These are phyloP conservation scores for Rauvolfia tetraphylla DNA, from an alignment of 257 asterid genomes.

Conservation along the genomic window DNA sequence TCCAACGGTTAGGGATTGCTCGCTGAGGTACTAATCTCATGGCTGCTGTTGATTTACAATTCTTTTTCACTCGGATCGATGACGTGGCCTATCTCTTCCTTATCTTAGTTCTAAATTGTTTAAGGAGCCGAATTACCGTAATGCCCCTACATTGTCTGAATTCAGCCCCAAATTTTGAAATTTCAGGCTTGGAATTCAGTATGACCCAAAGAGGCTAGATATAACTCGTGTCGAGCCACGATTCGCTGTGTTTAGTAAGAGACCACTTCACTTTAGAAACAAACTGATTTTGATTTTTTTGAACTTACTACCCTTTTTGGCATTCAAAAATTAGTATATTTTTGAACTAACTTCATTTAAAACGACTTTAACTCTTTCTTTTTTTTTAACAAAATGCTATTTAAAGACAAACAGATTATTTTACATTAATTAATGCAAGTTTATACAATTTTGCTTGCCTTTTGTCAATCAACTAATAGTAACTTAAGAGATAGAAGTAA, in stretches of 20 bases:
- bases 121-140: neutral
- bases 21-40: slow-evolving; percentile 21
- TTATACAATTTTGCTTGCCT: too few species aligned
- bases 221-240: neutral
- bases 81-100: slow-evolving; percentile 47
- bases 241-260: neutral
- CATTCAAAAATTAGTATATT: too few species aligned
- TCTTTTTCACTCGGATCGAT: slow-evolving; percentile 37
- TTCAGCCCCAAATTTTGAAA: neutral
- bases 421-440: too few species aligned
- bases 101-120: neutral
- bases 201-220: neutral
- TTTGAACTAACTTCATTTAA: too few species aligned
- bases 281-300: too few species aligned
- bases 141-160: neutral
- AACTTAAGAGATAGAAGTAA: too few species aligned
- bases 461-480: too few species aligned
- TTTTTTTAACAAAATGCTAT: too few species aligned
- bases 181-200: neutral
- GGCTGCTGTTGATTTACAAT: neutral
- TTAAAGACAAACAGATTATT: too few species aligned
- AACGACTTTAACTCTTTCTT: too few species aligned
- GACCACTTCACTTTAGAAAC: too few species aligned
- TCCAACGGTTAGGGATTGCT: slow-evolving; percentile 57
- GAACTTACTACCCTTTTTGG: too few species aligned